phyloP scores from a whole-genome alignment of 192 early-diverging fungal species.

The Mortierella alpina region DNA sequence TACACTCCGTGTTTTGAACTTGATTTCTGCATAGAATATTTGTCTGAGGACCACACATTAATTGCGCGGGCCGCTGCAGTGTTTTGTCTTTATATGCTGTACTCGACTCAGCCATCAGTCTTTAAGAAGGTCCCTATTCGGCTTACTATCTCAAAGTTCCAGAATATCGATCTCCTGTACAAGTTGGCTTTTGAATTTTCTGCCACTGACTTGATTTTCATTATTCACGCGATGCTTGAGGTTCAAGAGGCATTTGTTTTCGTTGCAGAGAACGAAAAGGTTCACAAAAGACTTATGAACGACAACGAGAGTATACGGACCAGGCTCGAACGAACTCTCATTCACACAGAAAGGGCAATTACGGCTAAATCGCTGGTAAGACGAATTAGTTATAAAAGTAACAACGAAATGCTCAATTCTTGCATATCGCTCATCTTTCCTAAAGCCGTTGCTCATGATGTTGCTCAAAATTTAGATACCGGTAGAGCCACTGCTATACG shows the following conservation, averaged over 20 bases:
- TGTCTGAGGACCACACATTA: neutral
- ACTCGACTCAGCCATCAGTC: conserved; percentile 25
- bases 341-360: conserved; percentile 20
- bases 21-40: conserved; percentile 14
- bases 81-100: conserved; percentile 16
- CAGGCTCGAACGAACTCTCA: neutral
- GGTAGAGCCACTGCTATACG: neutral
- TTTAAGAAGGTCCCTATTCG: conserved; percentile 16
- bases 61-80: conserved; percentile 1
- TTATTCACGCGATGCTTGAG: conserved; percentile 14
- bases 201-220: conserved; percentile 16
- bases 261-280: conserved; percentile 6
- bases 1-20: too few relatives aligned
- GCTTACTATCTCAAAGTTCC: neutral
- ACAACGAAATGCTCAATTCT: neutral
- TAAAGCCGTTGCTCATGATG: too few relatives aligned
- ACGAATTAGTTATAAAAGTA: neutral
- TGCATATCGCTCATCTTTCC: neutral
- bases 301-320: neutral
- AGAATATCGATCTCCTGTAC: conserved; percentile 17
- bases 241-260: conserved; percentile 8
- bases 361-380: conserved; percentile 10
- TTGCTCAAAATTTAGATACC: conserved; percentile 11
- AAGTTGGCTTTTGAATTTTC: conserved; percentile 5
- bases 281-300: neutral